These are phyloP conservation scores for Kodamaea suecica DNA, from an alignment of 1,139 yeast species.

Conservation along the genomic window DNA sequence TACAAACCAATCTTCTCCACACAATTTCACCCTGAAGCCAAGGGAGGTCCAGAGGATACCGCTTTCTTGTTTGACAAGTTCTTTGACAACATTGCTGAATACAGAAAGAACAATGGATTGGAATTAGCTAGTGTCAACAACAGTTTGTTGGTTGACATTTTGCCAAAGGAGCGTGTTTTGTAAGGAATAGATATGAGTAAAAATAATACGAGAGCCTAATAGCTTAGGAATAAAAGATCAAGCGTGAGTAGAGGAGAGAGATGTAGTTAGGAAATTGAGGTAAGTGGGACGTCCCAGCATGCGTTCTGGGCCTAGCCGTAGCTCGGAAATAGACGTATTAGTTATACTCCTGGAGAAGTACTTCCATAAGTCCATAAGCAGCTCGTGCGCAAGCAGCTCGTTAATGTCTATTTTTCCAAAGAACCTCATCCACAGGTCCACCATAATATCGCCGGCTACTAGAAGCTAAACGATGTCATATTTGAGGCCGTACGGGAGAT, in stretches of 20 bases:
- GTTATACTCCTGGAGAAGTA: too few relatives aligned
- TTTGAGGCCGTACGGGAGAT: too few relatives aligned
- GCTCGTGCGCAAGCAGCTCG: too few relatives aligned
- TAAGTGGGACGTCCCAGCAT: too few relatives aligned
- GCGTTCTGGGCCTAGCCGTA: too few relatives aligned
- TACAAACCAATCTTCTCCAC: constrained; percentile 88
- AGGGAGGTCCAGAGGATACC: constrained; percentile 97
- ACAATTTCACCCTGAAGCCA: constrained; percentile 98
- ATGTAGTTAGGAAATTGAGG: too few relatives aligned
- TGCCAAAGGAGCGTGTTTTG: constrained; percentile 80
- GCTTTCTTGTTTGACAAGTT: constrained; percentile 87
- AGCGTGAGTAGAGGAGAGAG: background rate
- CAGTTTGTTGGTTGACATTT: constrained; percentile 69
- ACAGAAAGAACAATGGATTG: constrained; percentile 45
- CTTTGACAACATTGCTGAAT: constrained; percentile 63
- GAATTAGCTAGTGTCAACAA: constrained; percentile 45
- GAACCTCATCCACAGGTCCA: too few relatives aligned
- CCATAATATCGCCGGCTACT: too few relatives aligned
- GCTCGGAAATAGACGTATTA: too few relatives aligned
- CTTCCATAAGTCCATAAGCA: too few relatives aligned
- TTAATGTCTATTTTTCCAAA: too few relatives aligned
- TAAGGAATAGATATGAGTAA: constrained; percentile 8
- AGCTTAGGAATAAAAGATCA: background rate
- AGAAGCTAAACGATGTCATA: too few relatives aligned
- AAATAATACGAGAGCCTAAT: background rate